A percentile compares a stretch with the other conserved stretches of the same genome.
Conservation (phyloP, 202 grass and related monocot species). For the Zoysia matrella region DNA sequence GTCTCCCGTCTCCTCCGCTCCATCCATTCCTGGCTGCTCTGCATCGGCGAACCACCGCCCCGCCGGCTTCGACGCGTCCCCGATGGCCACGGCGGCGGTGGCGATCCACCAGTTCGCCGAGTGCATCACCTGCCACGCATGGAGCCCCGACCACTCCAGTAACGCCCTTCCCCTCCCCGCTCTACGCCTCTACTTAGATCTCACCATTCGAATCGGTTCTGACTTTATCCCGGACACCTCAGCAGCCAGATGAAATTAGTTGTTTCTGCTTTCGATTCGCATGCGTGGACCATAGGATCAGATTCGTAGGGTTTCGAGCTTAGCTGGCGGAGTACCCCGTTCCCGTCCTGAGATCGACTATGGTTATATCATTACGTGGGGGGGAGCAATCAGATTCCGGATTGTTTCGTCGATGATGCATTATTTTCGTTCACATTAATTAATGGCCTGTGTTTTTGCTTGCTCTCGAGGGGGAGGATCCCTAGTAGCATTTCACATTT, state of each 20-base stretch:
- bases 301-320: slow-evolving; percentile 36
- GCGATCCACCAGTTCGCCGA: slow-evolving; percentile 95
- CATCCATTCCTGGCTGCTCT: too few species aligned
- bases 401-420: background rate
- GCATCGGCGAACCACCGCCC: background rate
- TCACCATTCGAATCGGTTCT: background rate
- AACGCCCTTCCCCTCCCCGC: background rate
- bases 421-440: background rate
- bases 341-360: background rate
- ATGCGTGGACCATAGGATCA: background rate
- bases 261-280: background rate
- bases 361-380: background rate
- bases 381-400: background rate
- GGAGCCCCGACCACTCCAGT: slow-evolving; percentile 93
- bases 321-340: background rate
- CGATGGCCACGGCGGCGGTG: slow-evolving; percentile 56
- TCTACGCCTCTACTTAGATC: slow-evolving; percentile 34
- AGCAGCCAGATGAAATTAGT: too few species aligned
- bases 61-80: background rate
- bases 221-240: too few species aligned
- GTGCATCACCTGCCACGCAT: slow-evolving; percentile 92
- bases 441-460: background rate
- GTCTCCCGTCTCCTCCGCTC: too few species aligned
- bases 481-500: background rate
- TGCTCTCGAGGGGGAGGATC: background rate